phyloP scores from a whole-genome alignment of 495 filamentous ascomycete genomes.

The Penicillium paxilli region DNA sequence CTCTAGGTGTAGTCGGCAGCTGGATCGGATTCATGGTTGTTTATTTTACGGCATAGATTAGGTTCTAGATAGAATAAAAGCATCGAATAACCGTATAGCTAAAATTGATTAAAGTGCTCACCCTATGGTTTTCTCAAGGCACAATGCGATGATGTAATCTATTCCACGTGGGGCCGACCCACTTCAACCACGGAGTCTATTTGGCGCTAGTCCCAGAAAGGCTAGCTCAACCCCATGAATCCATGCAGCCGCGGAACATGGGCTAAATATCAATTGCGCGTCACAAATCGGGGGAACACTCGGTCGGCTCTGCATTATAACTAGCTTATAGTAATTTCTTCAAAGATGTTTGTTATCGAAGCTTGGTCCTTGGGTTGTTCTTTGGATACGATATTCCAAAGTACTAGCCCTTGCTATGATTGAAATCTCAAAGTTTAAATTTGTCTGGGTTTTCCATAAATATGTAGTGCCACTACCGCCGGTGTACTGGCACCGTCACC shows the following conservation, averaged over 20 bases:
- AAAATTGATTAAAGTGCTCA: not conserved
- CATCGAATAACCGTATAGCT: not conserved
- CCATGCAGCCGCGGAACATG: constrained; percentile 27
- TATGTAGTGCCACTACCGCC: no score
- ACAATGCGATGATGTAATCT: constrained; percentile 22
- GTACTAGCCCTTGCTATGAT: no score
- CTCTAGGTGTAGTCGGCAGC: constrained; percentile 92
- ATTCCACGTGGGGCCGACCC: constrained; percentile 42
- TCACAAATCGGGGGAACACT: not conserved
- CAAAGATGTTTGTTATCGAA: no score
- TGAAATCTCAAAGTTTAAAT: no score
- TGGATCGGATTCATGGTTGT: constrained; percentile 96
- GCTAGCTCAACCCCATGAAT: constrained; percentile 26
- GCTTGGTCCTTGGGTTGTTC: no score
- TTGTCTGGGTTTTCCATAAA: no score
- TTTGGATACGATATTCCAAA: no score
- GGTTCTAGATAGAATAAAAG: not conserved
- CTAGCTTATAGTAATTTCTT: not conserved
- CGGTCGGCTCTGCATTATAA: not conserved
- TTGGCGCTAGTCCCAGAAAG: constrained; percentile 19
- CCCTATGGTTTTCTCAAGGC: not conserved
- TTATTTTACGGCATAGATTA: constrained; percentile 69
- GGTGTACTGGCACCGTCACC: no score
- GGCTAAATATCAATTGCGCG: constrained; percentile 11
- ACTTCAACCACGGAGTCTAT: constrained; percentile 35